A percentile compares a stretch with the other conserved stretches of the same genome.
Evolutionary conservation across 345 rosid genomes (phyloP).

Genomic region (Conringia planisiliqua): DNA sequence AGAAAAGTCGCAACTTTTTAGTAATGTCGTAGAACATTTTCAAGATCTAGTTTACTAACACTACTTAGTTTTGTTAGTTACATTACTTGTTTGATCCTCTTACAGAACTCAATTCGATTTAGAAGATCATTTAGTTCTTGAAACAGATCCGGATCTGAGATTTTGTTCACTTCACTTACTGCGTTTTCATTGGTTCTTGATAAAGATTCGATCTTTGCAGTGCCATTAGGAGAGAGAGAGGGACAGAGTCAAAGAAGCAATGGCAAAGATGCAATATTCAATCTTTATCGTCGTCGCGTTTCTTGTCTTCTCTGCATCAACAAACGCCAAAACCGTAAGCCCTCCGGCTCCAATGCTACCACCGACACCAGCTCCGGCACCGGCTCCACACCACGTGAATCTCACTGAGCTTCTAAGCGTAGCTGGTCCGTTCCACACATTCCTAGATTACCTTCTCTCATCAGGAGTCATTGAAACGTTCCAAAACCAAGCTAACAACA

Average conservation of each 20-base stretch:
- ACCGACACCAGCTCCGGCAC: slow-evolving; percentile 75
- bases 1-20: neutral
- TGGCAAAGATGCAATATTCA: slow-evolving; percentile 42
- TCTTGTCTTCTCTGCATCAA: slow-evolving; percentile 37
- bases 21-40: neutral
- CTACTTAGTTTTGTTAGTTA: neutral
- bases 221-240: neutral
- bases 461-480: slow-evolving; percentile 78
- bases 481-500: slow-evolving; percentile 89
- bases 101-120: neutral
- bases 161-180: neutral
- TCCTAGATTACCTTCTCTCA: slow-evolving; percentile 64
- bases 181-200: neutral
- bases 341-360: slow-evolving; percentile 49
- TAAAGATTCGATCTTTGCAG: slow-evolving; percentile 9
- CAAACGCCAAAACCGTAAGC: slow-evolving; percentile 51
- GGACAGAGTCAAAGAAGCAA: slow-evolving; percentile 2
- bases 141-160: slow-evolving; percentile 36
- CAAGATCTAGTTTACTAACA: slow-evolving; percentile 21
- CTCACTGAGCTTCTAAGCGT: slow-evolving; percentile 71
- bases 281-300: slow-evolving; percentile 37
- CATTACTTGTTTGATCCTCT: neutral
- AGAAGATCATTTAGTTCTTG: neutral
- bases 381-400: slow-evolving; percentile 59
- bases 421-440: slow-evolving; percentile 79